These are phyloP conservation scores for Climacium dendroides DNA, from an alignment of 225 moss, liverwort and hornwort species.

Conservation along the genomic window DNA sequence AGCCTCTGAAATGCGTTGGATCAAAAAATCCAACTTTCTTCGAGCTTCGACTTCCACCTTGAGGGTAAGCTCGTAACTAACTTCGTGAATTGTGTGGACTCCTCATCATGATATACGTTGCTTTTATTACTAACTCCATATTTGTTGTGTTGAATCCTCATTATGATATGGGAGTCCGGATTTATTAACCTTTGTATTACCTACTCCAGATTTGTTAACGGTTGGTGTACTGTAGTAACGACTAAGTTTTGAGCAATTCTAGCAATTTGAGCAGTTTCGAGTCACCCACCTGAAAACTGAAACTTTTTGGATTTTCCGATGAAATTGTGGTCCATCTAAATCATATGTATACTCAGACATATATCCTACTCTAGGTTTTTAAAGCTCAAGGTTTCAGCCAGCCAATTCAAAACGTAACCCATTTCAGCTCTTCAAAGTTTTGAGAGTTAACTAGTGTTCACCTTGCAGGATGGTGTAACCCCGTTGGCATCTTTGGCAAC, in stretches of 20 bases:
- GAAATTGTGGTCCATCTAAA: not conserved
- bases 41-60: constrained; percentile 27
- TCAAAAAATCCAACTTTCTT: constrained; percentile 28
- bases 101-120: not conserved
- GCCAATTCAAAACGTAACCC: not conserved
- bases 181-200: too few relatives aligned
- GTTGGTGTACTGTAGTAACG: not conserved
- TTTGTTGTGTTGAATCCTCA: not conserved
- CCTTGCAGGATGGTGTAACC: constrained; percentile 36
- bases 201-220: not conserved
- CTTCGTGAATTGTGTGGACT: not conserved
- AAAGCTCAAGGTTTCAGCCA: not conserved
- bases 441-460: not conserved
- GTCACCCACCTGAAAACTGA: not conserved
- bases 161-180: not conserved
- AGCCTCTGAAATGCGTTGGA: constrained; percentile 40
- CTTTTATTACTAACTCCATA: too few relatives aligned
- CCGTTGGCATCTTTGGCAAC: constrained; percentile 47
- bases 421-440: not conserved
- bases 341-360: too few relatives aligned
- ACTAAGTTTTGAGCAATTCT: not conserved
- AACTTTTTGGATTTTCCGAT: not conserved
- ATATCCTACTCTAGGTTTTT: not conserved
- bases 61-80: not conserved
- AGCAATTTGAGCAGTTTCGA: not conserved